phyloP scores from a whole-genome alignment of 78 protist species.

The Dictyostelium citrinum region DNA sequence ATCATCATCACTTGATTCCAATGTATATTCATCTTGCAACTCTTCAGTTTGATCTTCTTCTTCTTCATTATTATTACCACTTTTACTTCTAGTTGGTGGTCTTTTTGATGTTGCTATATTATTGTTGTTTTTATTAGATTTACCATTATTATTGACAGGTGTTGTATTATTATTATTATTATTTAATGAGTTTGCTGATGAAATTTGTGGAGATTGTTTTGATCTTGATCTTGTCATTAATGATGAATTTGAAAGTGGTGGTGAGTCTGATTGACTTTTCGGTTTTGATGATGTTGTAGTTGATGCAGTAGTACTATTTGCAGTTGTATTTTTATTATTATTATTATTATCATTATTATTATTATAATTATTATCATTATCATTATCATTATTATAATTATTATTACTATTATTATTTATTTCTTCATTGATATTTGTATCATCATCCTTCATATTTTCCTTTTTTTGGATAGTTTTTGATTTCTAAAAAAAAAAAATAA shows the following conservation, averaged over 20 bases:
- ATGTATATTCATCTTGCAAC: neutral
- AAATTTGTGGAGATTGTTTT: neutral
- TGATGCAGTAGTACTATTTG: neutral
- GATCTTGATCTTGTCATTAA: constrained; percentile 6
- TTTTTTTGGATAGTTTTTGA: neutral
- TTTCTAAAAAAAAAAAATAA: neutral
- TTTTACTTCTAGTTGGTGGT: constrained; percentile 6
- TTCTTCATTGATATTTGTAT: neutral
- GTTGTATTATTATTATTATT: neutral
- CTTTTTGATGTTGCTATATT: neutral
- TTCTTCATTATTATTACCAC: neutral
- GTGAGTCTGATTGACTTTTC: neutral
- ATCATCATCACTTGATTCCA: neutral
- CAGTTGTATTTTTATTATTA: neutral
- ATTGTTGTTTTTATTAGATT: neutral
- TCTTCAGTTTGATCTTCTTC: neutral
- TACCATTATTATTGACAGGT: neutral
- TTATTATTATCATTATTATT: neutral
- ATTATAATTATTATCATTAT: neutral
- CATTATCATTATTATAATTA: neutral
- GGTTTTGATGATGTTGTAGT: neutral
- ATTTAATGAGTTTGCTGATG: neutral
- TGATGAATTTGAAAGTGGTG: constrained; percentile 4
- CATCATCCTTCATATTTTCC: neutral
- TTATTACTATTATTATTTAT: neutral